Percentiles rank a stretch among this genome's conserved stretches.
Conservation (phyloP, 2,329 filamentous ascomycete species). For the Beauveria medogensis region DNA sequence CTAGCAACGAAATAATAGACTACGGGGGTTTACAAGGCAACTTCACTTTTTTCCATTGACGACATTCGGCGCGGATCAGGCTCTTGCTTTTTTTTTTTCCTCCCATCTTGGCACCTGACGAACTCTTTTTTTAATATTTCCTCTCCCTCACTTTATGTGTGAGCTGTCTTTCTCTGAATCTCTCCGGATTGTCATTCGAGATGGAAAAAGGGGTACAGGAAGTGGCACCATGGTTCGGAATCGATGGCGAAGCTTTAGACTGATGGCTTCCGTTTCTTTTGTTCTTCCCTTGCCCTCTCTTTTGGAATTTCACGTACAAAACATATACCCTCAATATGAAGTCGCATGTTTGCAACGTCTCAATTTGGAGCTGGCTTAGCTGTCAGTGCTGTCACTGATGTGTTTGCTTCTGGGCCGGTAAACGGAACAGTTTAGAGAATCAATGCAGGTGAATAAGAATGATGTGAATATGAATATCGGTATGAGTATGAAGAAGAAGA, state of each 20-base stretch:
- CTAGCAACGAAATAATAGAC: slow-evolving; percentile 6
- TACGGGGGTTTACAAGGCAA: neutral
- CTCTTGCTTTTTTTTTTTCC: neutral
- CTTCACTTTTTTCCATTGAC: neutral
- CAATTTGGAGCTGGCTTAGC: neutral
- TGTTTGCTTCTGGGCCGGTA: neutral
- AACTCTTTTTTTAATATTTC: neutral
- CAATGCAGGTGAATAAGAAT: too few relatives aligned
- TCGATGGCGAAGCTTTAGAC: neutral
- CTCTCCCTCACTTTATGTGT: neutral
- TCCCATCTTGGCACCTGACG: neutral
- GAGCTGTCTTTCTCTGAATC: neutral
- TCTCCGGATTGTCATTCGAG: too few relatives aligned
- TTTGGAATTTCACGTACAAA: neutral
- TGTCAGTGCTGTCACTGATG: neutral
- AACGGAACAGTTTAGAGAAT: too few relatives aligned
- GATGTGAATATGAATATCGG: too few relatives aligned
- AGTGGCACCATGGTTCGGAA: neutral
- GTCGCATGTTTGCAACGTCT: neutral
- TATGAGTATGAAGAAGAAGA: too few relatives aligned
- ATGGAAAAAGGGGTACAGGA: neutral
- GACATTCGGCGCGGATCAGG: neutral
- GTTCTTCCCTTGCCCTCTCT: neutral
- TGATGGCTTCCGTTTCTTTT: neutral
- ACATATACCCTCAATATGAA: slow-evolving; percentile 5